Percentiles rank a stretch among this genome's conserved stretches.
These are phyloP conservation scores for Candida berthetii DNA, from an alignment of 805 yeast genomes.

Conservation along the genomic window DNA sequence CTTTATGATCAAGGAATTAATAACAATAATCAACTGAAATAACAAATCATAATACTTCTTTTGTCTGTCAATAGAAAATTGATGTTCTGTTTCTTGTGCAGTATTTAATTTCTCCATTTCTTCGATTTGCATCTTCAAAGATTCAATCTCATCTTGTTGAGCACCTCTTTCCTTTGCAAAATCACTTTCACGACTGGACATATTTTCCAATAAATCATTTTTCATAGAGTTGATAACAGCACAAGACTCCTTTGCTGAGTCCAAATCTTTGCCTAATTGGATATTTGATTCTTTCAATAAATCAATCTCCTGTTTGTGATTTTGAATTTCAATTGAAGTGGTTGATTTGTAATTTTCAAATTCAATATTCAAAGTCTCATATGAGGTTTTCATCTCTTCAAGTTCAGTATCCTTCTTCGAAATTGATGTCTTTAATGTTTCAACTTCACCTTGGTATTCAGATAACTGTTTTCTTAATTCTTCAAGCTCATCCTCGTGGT, in stretches of 20 bases:
- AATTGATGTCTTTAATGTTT: constrained; percentile 1
- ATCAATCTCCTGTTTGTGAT: not conserved
- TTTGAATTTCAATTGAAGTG: not conserved
- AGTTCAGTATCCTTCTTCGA: not conserved
- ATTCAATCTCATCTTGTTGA: constrained; percentile 44
- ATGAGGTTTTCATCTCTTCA: not conserved
- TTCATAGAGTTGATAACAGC: constrained; percentile 37
- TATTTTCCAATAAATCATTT: constrained; percentile 58
- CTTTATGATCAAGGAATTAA: constrained; percentile 24
- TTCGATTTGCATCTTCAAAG: constrained; percentile 35
- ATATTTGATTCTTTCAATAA: constrained; percentile 1
- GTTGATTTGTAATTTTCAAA: not conserved
- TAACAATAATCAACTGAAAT: constrained; percentile 23
- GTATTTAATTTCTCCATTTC: constrained; percentile 43
- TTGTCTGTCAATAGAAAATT: not conserved
- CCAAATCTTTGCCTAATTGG: constrained; percentile 1
- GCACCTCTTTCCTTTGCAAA: constrained; percentile 44
- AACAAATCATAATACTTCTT: not conserved
- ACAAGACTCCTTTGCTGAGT: constrained; percentile 2
- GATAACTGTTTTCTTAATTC: constrained; percentile 3
- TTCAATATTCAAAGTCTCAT: not conserved
- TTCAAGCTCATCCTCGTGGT: not conserved
- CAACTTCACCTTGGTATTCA: constrained; percentile 1
- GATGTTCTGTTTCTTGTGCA: constrained; percentile 33
- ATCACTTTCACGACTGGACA: constrained; percentile 60